Base-by-base conservation (phyloP, 495 filamentous ascomycete species). In the Aspergillus biplanus region DNA sequence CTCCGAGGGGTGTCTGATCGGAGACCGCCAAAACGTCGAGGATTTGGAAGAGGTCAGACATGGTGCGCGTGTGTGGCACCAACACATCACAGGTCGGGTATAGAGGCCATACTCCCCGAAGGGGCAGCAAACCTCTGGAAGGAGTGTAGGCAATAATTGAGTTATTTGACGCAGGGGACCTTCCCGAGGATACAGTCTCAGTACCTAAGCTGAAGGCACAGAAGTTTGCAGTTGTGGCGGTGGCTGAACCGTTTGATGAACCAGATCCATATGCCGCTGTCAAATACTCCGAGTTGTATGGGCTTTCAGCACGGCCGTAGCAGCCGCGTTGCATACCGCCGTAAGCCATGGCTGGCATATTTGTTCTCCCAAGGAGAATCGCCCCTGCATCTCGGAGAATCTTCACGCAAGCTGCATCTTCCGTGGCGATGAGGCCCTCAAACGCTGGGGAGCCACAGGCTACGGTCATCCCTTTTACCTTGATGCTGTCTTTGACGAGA, bases 401-500 rank as follows among this genome's bases (percentile, higher is more conserved):
- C 31, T 88, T 82, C 34, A 91, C 84, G 11, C 90, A 86, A 33
- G 77, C 73, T 6, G 88, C 85, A 77, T 91, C 88, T 58, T 86
- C 78, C 3, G 87, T 89, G 0, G 89, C 85, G 9, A 87, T 72
- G 46, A 83, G 82, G 5, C 81, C 86, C 7, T 88, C 72, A 8
- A 91, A 83, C 39, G 84, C 85, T 65, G 77, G 81, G 32, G 77
- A 82, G 18, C 79, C 80, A 34, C 68, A 67, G 1, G 78, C 82
- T 6, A 86, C 86, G 4, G 83, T 87, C 72, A 89, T 85, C 75
- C 90, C 89, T 58, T 83, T 80, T 59, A 91, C 89, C 58, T 81
- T 81, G 61, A 90, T 90, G 69, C 86, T 91, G 73, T 91, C 87
- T 75, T 91, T 91, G 62, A 90, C 82, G 0, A 89, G 71, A 66